These are phyloP conservation scores for Teunomyces lycoperdinae DNA, from an alignment of 805 yeast genomes.

Conservation along the genomic window DNA sequence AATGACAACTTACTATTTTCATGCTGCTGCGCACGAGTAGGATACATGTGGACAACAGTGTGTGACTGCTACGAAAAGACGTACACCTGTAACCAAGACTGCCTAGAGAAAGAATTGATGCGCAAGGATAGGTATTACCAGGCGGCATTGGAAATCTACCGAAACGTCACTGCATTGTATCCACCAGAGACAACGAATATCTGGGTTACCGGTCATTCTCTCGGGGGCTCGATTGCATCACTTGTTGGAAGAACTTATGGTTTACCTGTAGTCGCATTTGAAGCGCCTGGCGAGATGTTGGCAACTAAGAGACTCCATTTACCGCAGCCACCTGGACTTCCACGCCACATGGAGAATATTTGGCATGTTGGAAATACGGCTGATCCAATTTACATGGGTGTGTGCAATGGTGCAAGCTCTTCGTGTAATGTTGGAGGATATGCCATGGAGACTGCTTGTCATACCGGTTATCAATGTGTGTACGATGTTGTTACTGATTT, in stretches of 20 bases:
- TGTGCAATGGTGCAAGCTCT: conserved; percentile 90
- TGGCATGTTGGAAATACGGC: conserved; percentile 98
- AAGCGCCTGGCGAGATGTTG: conserved; percentile 88
- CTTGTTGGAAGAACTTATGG: conserved; percentile 88
- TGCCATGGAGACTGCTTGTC: conserved; percentile 96
- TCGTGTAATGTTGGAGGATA: conserved; percentile 90
- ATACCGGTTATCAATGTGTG: conserved; percentile 80
- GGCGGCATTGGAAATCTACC: conserved; percentile 73
- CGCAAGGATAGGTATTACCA: conserved; percentile 79
- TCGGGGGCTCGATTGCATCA: conserved; percentile 85
- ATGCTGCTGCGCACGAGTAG: conserved; percentile 93
- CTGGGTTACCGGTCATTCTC: conserved; percentile 94
- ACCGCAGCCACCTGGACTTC: conserved; percentile 90
- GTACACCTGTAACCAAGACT: conserved; percentile 84
- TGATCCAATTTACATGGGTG: conserved; percentile 95
- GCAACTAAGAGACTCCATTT: conserved; percentile 83
- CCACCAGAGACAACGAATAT: conserved; percentile 61
- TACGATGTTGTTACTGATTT: conserved; percentile 86
- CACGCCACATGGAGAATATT: conserved; percentile 71
- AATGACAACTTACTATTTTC: conserved; percentile 89
- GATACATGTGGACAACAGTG: conserved; percentile 90
- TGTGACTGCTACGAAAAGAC: conserved; percentile 88
- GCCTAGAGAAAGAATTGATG: conserved; percentile 74
- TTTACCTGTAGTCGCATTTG: conserved; percentile 83
- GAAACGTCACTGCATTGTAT: conserved; percentile 63